Percentiles rank a stretch among this genome's conserved stretches.
Conservation (phyloP, 2,329 filamentous ascomycete genomes). For the Helotiales sp. region DNA sequence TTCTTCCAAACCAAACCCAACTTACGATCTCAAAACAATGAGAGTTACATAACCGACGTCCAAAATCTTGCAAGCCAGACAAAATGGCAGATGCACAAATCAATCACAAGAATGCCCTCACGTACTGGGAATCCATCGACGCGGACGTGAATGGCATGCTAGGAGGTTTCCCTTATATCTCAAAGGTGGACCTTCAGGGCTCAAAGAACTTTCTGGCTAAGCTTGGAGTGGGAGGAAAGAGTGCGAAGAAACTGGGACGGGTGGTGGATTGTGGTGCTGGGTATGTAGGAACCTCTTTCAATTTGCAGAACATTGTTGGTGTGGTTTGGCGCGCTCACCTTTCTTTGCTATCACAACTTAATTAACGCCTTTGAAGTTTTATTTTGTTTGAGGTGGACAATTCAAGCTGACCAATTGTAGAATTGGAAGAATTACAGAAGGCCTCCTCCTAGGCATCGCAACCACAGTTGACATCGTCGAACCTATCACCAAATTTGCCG, state of each 20-base stretch:
- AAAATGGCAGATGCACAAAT: slow-evolving; percentile 40
- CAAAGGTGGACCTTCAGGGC: slow-evolving; percentile 72
- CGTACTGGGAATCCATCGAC: slow-evolving; percentile 57
- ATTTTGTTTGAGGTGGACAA: too few relatives aligned
- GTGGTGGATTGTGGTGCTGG: slow-evolving; percentile 48
- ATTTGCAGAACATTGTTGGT: background rate
- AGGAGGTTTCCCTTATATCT: slow-evolving; percentile 72
- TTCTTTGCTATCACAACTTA: background rate
- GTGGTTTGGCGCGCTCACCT: background rate
- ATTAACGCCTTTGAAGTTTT: too few relatives aligned
- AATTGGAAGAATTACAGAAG: slow-evolving; percentile 82
- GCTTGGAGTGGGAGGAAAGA: slow-evolving; percentile 52
- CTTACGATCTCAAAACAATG: background rate
- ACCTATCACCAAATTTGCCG: slow-evolving; percentile 82
- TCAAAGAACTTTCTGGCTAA: slow-evolving; percentile 73
- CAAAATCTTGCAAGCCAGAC: background rate
- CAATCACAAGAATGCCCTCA: slow-evolving; percentile 39
- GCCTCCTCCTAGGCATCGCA: slow-evolving; percentile 74
- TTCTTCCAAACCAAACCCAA: background rate
- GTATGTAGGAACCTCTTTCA: slow-evolving; percentile 35
- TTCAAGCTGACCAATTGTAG: slow-evolving; percentile 47
- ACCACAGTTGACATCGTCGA: slow-evolving; percentile 81
- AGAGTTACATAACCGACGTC: background rate
- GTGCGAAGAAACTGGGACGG: slow-evolving; percentile 43
- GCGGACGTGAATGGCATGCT: slow-evolving; percentile 76